These are phyloP conservation scores for Fragilaria radians DNA, from an alignment of 108 stramenopile species.

Conservation along the genomic window DNA sequence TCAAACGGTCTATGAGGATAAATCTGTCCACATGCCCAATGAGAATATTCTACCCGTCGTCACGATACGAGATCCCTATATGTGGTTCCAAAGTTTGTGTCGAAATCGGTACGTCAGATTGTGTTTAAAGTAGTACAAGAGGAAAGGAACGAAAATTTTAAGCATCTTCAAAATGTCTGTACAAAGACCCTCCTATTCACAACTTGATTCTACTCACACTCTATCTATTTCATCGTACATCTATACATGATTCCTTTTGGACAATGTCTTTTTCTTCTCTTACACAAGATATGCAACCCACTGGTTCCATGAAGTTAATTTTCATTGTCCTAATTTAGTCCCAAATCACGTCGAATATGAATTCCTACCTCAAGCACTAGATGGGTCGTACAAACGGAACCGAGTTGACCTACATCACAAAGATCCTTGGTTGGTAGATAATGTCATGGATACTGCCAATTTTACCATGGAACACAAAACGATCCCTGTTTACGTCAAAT, in stretches of 20 bases:
- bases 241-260: too few species aligned
- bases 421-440: constrained; percentile 18
- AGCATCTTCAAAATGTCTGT: too few species aligned
- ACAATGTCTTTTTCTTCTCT: not conserved
- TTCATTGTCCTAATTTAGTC: constrained; percentile 67
- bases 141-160: too few species aligned
- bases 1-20: constrained; percentile 12
- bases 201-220: too few species aligned
- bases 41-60: constrained; percentile 55
- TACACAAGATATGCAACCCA: constrained; percentile 22
- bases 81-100: constrained; percentile 80
- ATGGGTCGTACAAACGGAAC: not conserved
- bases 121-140: too few species aligned
- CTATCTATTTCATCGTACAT: too few species aligned
- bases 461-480: constrained; percentile 9
- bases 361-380: constrained; percentile 12
- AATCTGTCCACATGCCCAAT: constrained; percentile 5
- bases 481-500: constrained; percentile 18
- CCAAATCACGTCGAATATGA: constrained; percentile 36
- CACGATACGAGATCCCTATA: constrained; percentile 76
- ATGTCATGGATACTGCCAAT: constrained; percentile 22
- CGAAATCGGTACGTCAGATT: constrained; percentile 32
- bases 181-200: too few species aligned
- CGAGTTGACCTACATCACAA: not conserved
- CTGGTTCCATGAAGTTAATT: constrained; percentile 34